Percentiles rank a stretch among this genome's conserved stretches.
phyloP scores from a whole-genome alignment of 176 grass and related monocot genomes.

The Oropetium thomaeum region DNA sequence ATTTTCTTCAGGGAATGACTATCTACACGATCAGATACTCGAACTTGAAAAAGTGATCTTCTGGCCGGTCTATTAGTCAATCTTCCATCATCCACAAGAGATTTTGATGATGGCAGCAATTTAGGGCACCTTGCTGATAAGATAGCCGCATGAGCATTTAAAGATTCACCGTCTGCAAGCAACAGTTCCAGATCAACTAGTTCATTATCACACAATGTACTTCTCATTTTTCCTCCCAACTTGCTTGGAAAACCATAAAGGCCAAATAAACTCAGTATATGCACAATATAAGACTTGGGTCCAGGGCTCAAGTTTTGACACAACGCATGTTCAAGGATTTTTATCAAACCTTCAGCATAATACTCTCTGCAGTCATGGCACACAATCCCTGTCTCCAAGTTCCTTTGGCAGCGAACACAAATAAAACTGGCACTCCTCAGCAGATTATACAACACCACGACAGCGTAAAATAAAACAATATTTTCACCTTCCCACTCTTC shows the following conservation, averaged over 20 bases:
- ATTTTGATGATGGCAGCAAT: conserved; percentile 60
- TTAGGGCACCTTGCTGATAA: conserved; percentile 67
- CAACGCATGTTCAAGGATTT: conserved; percentile 53
- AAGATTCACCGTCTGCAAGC: conserved; percentile 51
- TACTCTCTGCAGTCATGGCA: conserved; percentile 45
- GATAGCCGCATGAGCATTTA: conserved; percentile 60
- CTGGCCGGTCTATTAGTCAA: conserved; percentile 10
- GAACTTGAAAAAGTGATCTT: conserved; percentile 38
- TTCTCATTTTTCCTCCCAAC: conserved; percentile 60
- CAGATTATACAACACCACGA: conserved; percentile 62
- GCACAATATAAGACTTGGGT: conserved; percentile 57
- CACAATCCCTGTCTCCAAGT: conserved; percentile 31
- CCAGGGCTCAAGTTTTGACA: conserved; percentile 43
- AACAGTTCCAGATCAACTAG: conserved; percentile 61
- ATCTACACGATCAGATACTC: conserved; percentile 78
- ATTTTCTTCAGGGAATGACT: conserved; percentile 56
- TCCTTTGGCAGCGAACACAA: conserved; percentile 42
- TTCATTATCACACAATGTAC: conserved; percentile 43
- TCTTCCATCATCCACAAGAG: conserved; percentile 24
- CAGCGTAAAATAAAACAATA: conserved; percentile 61
- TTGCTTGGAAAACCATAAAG: conserved; percentile 58
- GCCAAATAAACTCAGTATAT: conserved; percentile 87
- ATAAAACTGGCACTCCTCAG: conserved; percentile 42
- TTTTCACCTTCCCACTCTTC: conserved; percentile 74
- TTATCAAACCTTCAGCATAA: conserved; percentile 40